Evolutionary conservation across 768 basidiomycete species (phyloP).

Genomic region (Leccinum rimulosum): DNA sequence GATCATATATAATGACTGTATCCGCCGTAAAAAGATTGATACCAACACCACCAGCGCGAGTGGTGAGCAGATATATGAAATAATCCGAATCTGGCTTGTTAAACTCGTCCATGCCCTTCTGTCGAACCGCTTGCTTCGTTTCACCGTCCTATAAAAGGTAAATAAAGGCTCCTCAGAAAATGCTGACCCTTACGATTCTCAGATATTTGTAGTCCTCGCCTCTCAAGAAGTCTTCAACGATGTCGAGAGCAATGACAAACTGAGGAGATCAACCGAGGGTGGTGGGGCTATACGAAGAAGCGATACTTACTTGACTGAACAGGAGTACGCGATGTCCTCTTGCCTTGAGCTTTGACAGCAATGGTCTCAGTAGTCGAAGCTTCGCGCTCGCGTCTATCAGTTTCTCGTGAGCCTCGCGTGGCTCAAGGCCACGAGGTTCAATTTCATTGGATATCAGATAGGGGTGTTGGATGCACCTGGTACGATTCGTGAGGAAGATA

Average conservation of each 20-base stretch:
- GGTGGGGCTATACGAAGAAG: not conserved
- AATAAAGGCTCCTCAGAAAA: conserved; percentile 5
- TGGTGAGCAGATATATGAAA: conserved; percentile 89
- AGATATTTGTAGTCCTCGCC: conserved; percentile 82
- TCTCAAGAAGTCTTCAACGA: conserved; percentile 83
- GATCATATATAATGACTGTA: conserved; percentile 91
- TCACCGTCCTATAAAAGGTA: conserved; percentile 69
- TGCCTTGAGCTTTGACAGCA: conserved; percentile 81
- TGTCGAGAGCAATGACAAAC: conserved; percentile 86
- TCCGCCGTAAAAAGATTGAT: conserved; percentile 93
- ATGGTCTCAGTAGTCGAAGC: conserved; percentile 67
- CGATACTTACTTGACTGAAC: conserved; percentile 81
- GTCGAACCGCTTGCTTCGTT: conserved; percentile 80
- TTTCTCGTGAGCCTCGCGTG: conserved; percentile 67
- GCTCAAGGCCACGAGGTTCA: conserved; percentile 62
- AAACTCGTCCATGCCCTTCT: conserved; percentile 94
- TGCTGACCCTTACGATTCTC: conserved; percentile 56
- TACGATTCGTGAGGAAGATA: not conserved
- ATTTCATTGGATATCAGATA: conserved; percentile 81
- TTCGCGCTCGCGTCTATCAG: conserved; percentile 86
- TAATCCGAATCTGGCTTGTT: conserved; percentile 84
- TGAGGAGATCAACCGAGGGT: conserved; percentile 29
- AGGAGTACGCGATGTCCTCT: conserved; percentile 86
- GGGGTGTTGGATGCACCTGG: conserved; percentile 87
- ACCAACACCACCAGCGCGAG: conserved; percentile 91